phyloP scores from a whole-genome alignment of 805 yeast genomes.

The Candida cerambycidarum region DNA sequence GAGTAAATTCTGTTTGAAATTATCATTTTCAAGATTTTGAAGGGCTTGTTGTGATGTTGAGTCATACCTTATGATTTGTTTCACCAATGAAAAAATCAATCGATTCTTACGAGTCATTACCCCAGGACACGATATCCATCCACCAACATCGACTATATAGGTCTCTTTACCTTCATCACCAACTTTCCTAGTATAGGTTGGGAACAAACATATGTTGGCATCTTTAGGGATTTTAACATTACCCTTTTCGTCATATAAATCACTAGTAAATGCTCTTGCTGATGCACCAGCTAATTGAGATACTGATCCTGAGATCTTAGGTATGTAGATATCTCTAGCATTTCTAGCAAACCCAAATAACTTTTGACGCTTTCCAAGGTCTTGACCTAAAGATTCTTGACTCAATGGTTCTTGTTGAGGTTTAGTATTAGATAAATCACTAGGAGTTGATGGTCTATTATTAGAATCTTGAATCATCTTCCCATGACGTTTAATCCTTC shows the following conservation, averaged over 20 bases:
- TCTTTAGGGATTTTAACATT: slow-evolving; percentile 48
- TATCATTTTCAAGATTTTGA: slow-evolving; percentile 26
- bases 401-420: too few relatives aligned
- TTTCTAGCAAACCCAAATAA: slow-evolving; percentile 51
- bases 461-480: slow-evolving; percentile 12
- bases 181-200: slow-evolving; percentile 33
- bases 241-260: slow-evolving; percentile 29
- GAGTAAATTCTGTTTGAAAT: slow-evolving; percentile 25
- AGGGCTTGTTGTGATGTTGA: slow-evolving; percentile 18
- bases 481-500: slow-evolving; percentile 19
- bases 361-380: slow-evolving; percentile 47
- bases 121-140: slow-evolving; percentile 73
- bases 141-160: slow-evolving; percentile 61
- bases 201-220: slow-evolving; percentile 54
- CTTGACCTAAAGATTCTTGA: too few relatives aligned
- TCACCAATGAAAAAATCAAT: slow-evolving; percentile 64
- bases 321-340: slow-evolving; percentile 59
- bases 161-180: slow-evolving; percentile 13
- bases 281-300: slow-evolving; percentile 51
- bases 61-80: slow-evolving; percentile 55
- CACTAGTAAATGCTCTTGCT: slow-evolving; percentile 25
- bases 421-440: too few relatives aligned
- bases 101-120: slow-evolving; percentile 68
- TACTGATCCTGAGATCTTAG: slow-evolving; percentile 48
- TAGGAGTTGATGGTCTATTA: background rate